Evolutionary conservation across 805 yeast genomes (phyloP).

Genomic region (Kodamaea hsintzibuensis): DNA sequence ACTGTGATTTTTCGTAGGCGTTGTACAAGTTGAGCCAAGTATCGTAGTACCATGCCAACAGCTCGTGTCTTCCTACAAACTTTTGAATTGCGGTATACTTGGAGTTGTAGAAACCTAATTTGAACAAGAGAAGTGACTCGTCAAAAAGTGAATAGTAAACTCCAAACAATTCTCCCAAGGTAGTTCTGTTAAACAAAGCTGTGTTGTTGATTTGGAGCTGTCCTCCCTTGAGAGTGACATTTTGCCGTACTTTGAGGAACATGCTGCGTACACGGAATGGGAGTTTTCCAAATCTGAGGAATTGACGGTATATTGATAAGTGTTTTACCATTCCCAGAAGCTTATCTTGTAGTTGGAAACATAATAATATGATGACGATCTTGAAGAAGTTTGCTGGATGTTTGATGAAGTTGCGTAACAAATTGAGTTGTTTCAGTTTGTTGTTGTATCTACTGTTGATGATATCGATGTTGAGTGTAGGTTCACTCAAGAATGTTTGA

Average conservation of each 20-base stretch:
- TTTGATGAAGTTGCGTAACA: conserved; percentile 34
- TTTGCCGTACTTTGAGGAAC: conserved; percentile 26
- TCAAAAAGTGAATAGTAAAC: conserved; percentile 67
- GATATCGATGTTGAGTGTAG: conserved; percentile 28
- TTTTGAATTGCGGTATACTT: conserved; percentile 19
- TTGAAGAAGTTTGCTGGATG: conserved; percentile 40
- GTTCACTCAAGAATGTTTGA: conserved; percentile 35
- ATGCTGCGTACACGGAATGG: conserved; percentile 55
- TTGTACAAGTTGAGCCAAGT: conserved; percentile 58
- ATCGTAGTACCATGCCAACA: conserved; percentile 69
- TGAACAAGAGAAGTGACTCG: conserved; percentile 58
- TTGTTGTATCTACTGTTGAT: conserved; percentile 35
- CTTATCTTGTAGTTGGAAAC: conserved; percentile 41
- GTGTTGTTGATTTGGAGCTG: conserved; percentile 14
- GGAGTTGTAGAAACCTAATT: conserved; percentile 45
- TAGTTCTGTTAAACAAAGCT: conserved; percentile 39
- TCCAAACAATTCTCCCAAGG: conserved; percentile 52
- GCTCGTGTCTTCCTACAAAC: conserved; percentile 56
- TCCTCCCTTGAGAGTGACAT: conserved; percentile 13
- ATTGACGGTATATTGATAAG: conserved; percentile 61
- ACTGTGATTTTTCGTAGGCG: conserved; percentile 44
- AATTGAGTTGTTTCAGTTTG: conserved; percentile 31
- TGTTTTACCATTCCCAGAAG: conserved; percentile 47
- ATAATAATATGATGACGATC: conserved; percentile 34
- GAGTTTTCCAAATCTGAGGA: conserved; percentile 67